Evolutionary conservation across 306 rosid species (phyloP).

Genomic region (Quercus engelmannii): DNA sequence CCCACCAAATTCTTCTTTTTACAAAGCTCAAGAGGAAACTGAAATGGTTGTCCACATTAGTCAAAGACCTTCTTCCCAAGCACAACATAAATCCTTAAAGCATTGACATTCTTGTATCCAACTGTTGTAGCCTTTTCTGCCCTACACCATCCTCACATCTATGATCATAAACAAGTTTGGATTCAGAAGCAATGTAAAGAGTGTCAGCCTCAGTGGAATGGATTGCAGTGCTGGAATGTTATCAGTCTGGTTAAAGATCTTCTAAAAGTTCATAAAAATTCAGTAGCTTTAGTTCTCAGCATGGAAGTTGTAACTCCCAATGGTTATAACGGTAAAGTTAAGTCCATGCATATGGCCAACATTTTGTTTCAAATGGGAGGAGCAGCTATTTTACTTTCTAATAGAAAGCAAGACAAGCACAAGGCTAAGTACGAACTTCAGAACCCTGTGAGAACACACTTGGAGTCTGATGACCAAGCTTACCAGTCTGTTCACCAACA

Average conservation of each 20-base stretch:
- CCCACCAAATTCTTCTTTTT: conserved; percentile 30
- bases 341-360: conserved; percentile 61
- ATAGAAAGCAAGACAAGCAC: conserved; percentile 42
- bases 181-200: conserved; percentile 54
- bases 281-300: conserved; percentile 58
- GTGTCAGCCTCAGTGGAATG: conserved; percentile 65
- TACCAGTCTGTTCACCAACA: conserved; percentile 55
- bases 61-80: conserved; percentile 45
- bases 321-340: conserved; percentile 45
- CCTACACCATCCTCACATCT: conserved; percentile 74
- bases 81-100: conserved; percentile 49
- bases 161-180: conserved; percentile 60
- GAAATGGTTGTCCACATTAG: conserved; percentile 52
- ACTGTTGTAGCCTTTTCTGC: conserved; percentile 74
- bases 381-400: conserved; percentile 61
- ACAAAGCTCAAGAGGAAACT: conserved; percentile 27
- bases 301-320: conserved; percentile 63
- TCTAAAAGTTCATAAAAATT: conserved; percentile 49
- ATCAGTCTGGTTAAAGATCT: conserved; percentile 65
- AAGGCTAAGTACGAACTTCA: conserved; percentile 59
- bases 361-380: conserved; percentile 71
- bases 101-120: conserved; percentile 71
- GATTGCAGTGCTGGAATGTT: conserved; percentile 76
- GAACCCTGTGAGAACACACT: conserved; percentile 57
- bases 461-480: conserved; percentile 53